These are phyloP conservation scores for Gossypium gossypioides DNA, from an alignment of 441 rosid species.

Conservation along the genomic window DNA sequence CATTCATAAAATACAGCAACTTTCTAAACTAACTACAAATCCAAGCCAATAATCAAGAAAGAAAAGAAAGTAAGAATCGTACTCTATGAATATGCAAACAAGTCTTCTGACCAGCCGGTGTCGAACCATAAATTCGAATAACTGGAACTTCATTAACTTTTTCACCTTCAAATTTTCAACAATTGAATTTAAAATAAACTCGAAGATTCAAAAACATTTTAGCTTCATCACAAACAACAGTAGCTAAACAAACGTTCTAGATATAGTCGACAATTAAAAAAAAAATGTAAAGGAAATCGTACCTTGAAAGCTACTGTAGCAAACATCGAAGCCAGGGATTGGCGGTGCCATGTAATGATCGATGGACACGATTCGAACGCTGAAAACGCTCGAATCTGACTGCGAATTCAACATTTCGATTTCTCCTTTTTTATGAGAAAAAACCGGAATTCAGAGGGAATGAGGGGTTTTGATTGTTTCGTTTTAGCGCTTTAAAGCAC, in stretches of 20 bases:
- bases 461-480: background rate
- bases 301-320: slow-evolving; percentile 89
- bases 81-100: slow-evolving; percentile 84
- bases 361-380: slow-evolving; percentile 69
- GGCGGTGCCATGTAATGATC: slow-evolving; percentile 85
- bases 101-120: slow-evolving; percentile 86
- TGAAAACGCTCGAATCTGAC: slow-evolving; percentile 47
- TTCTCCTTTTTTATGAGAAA: background rate
- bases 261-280: background rate
- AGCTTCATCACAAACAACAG: background rate
- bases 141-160: slow-evolving; percentile 80
- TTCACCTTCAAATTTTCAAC: slow-evolving; percentile 42
- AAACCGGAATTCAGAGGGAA: background rate
- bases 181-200: background rate
- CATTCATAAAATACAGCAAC: background rate
- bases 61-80: slow-evolving; percentile 13
- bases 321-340: slow-evolving; percentile 54
- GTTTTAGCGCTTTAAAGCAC: background rate
- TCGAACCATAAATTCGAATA: slow-evolving; percentile 78
- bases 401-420: slow-evolving; percentile 39
- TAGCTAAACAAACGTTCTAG: background rate
- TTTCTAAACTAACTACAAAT: background rate
- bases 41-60: background rate
- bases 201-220: background rate
- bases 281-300: background rate